phyloP scores from a whole-genome alignment of 768 basidiomycete genomes.

The Panaeolus cyanescens region DNA sequence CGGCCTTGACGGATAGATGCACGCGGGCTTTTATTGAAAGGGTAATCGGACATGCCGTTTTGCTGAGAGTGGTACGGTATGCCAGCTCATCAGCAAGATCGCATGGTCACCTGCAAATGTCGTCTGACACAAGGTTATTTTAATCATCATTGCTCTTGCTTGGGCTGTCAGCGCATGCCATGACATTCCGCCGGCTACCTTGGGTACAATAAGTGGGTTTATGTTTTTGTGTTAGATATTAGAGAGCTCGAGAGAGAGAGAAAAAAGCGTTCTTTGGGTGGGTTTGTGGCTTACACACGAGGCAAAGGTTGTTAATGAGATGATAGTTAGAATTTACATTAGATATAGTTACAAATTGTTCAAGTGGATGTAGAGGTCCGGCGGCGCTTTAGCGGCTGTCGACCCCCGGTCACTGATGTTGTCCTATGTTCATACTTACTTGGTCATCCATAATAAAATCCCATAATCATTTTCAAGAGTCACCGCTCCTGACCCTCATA shows the following conservation, averaged over 20 bases:
- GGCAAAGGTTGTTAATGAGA: slow-evolving; percentile 11
- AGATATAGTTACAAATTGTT: not conserved
- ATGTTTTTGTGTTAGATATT: not conserved
- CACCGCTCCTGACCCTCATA: slow-evolving; percentile 21
- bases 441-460: slow-evolving; percentile 5
- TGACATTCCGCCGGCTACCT: slow-evolving; percentile 4
- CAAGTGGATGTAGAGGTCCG: slow-evolving; percentile 14
- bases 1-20: not conserved
- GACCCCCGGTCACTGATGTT: slow-evolving; percentile 11
- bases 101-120: not conserved
- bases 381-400: slow-evolving; percentile 25
- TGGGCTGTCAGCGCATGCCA: not conserved
- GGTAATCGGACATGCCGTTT: not conserved
- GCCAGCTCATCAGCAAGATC: not conserved
- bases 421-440: slow-evolving; percentile 6
- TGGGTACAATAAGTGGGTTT: not conserved
- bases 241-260: too few species aligned
- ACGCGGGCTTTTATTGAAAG: not conserved
- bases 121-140: not conserved
- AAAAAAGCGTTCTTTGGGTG: not conserved
- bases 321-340: slow-evolving; percentile 9
- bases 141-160: slow-evolving; percentile 1
- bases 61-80: not conserved
- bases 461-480: slow-evolving; percentile 23
- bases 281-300: slow-evolving; percentile 10